Evolutionary conservation across 2,329 filamentous ascomycete genomes (phyloP), one percentile per base, ranked within the genome.

Genomic region (Aphanoascus verrucosus): DNA sequence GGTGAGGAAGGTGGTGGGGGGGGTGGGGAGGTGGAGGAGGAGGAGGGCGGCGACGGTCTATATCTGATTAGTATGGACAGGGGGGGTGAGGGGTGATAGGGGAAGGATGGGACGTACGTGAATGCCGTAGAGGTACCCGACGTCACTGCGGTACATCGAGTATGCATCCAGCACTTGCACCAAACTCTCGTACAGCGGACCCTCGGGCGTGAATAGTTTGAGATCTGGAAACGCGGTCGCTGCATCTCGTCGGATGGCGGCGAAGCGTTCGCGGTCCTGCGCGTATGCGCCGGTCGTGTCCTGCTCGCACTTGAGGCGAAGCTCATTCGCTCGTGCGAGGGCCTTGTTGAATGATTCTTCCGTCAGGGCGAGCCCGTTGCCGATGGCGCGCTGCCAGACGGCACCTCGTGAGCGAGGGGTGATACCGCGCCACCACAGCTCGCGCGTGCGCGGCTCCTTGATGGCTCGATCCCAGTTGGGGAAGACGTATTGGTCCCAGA

Each of bases 341-440:
- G 81, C 81, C 53, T 78, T 77, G 12, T 72, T 72, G 64, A 77
- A 84, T 8, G 77, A 79, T 12, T 75, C 69, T 12, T 75, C 70
- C 1, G 74, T 77, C 32, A 83, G 68, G 34, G 74, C 73, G 5
- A 84, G 73, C 54, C 82, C 78, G 57, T 84, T 84, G 37, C 79
- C 80, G 48, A 84, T 73, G 1, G 80, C 80, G 54, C 72, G 75
- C 56, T 74, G 70, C 81, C 81, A 84, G 34, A 82, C 79, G 20
- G 71, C 61, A 15, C 78, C 80, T 55, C 81, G 71, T 54, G 73
- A 73, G 55, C 74, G 74, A 2, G 79, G 72, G 0, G 78, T 76
- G 12, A 84, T 74, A 20, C 81, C 81, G 55, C 78, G 75, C 81
- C 81, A 84, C 79, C 80, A 84, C 35, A 83, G 73, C 62, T 82